These are phyloP conservation scores for Talaromyces stipitatus DNA, from an alignment of 495 filamentous ascomycete genomes.

Conservation along the genomic window DNA sequence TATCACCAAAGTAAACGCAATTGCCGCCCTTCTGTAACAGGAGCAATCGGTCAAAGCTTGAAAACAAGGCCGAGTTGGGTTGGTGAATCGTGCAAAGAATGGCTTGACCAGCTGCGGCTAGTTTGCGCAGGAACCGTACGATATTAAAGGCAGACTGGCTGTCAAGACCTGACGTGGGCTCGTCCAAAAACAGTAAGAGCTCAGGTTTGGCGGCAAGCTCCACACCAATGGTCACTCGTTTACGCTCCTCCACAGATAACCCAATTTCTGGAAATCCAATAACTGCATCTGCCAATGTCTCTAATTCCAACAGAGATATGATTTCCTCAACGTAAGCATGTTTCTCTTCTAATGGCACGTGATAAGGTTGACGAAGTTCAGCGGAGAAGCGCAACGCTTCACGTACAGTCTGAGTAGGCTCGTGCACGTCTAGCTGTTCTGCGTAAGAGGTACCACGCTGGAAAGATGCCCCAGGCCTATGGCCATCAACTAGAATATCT, in stretches of 20 bases:
- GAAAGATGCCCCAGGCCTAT: conserved; percentile 57
- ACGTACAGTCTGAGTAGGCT: conserved; percentile 68
- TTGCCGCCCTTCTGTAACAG: conserved; percentile 58
- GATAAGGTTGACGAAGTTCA: conserved; percentile 66
- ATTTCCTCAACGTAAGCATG: conserved; percentile 79
- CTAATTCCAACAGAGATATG: conserved; percentile 72
- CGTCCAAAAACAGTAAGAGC: conserved; percentile 81
- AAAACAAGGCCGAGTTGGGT: conserved; percentile 77
- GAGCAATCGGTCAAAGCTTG: conserved; percentile 66
- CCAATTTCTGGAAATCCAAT: conserved; percentile 71
- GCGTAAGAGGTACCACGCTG: conserved; percentile 76
- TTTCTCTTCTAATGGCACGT: conserved; percentile 63
- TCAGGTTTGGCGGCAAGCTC: conserved; percentile 82
- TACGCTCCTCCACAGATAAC: conserved; percentile 85
- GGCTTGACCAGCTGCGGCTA: conserved; percentile 75
- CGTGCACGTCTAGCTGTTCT: conserved; percentile 79
- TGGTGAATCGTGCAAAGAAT: conserved; percentile 93
- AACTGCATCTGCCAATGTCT: conserved; percentile 75
- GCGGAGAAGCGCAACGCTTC: conserved; percentile 83
- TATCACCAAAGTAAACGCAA: conserved; percentile 61
- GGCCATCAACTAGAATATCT: conserved; percentile 68
- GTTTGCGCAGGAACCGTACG: conserved; percentile 77
- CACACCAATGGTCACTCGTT: conserved; percentile 85
- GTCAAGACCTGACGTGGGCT: conserved; percentile 85
- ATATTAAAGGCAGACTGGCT: conserved; percentile 83